These are phyloP conservation scores for Tremella fuciformis DNA, from an alignment of 768 basidiomycete species.

Conservation along the genomic window DNA sequence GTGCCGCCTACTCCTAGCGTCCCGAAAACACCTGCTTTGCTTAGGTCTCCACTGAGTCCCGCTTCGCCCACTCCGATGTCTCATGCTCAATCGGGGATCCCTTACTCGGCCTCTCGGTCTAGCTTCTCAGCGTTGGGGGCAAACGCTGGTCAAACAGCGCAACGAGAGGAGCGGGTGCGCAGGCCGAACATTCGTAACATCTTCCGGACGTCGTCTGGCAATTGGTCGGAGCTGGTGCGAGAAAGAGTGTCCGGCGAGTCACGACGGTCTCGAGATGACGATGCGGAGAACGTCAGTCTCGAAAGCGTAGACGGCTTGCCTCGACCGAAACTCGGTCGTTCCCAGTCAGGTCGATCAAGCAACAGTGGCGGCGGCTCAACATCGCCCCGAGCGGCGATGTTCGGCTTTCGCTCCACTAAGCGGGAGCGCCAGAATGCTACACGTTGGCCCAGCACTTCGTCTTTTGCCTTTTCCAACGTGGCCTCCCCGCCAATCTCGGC, in stretches of 20 bases:
- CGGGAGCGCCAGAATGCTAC: no score
- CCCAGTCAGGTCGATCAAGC: no score
- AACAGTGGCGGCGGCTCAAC: no score
- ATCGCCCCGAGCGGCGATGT: no score
- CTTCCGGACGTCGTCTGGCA: constrained; percentile 35
- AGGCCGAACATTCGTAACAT: constrained; percentile 35
- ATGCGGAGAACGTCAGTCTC: neutral
- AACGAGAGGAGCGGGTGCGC: neutral
- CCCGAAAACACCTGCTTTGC: neutral
- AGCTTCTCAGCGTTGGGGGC: constrained; percentile 17
- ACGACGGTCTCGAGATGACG: neutral
- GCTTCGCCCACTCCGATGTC: constrained; percentile 1
- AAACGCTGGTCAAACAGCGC: neutral
- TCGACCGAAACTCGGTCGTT: no score
- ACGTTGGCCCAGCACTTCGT: no score
- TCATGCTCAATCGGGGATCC: neutral
- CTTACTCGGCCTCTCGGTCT: constrained; percentile 3
- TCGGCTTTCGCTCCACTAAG: no score
- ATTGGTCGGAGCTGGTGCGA: constrained; percentile 39
- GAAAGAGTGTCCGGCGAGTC: neutral
- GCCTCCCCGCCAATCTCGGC: no score
- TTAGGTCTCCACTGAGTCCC: constrained; percentile 10
- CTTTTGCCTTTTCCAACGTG: no score
- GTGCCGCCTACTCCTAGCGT: neutral
- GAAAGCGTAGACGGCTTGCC: no score